A percentile compares a stretch with the other conserved stretches of the same genome.
Evolutionary conservation across 2,329 filamentous ascomycete species (phyloP).

Genomic region (Neofusicoccum sp.): DNA sequence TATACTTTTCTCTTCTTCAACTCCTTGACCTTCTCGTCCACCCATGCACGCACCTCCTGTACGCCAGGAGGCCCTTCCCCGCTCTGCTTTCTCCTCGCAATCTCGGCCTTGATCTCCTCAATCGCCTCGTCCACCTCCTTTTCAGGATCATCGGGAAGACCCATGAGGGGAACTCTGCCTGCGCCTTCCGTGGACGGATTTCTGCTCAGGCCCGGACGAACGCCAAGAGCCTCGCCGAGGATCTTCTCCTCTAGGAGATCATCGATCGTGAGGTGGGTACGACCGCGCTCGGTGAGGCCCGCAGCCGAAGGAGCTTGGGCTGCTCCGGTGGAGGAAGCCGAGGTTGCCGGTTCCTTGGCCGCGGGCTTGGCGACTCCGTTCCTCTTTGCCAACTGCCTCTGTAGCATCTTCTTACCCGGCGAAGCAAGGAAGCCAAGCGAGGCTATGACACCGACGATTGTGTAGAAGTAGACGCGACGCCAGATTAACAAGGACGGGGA

Average conservation of each 20-base stretch:
- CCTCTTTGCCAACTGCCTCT: conserved; percentile 33
- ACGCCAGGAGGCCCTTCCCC: conserved; percentile 39
- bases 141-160: conserved; percentile 71
- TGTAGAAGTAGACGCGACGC: conserved; percentile 88
- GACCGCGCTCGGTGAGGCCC: not conserved
- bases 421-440: conserved; percentile 78
- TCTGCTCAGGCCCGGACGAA: conserved; percentile 12
- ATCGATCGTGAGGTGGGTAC: conserved; percentile 1
- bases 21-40: conserved; percentile 37
- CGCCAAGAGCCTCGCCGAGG: conserved; percentile 13
- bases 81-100: conserved; percentile 61
- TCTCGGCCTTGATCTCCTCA: conserved; percentile 71
- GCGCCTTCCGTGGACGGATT: conserved; percentile 9
- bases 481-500: conserved; percentile 73
- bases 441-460: conserved; percentile 65
- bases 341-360: conserved; percentile 26
- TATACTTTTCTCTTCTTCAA: conserved; percentile 13
- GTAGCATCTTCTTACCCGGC: conserved; percentile 64
- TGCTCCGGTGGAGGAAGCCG: conserved; percentile 50
- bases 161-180: conserved; percentile 27
- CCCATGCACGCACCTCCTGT: conserved; percentile 39
- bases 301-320: not conserved
- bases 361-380: conserved; percentile 31
- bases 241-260: conserved; percentile 20
- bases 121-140: conserved; percentile 78